A percentile compares a stretch with the other conserved stretches of the same genome.
Evolutionary conservation across 1,284 basidiomycete genomes (phyloP).

Genomic region (Afroboletus lepidellus): DNA sequence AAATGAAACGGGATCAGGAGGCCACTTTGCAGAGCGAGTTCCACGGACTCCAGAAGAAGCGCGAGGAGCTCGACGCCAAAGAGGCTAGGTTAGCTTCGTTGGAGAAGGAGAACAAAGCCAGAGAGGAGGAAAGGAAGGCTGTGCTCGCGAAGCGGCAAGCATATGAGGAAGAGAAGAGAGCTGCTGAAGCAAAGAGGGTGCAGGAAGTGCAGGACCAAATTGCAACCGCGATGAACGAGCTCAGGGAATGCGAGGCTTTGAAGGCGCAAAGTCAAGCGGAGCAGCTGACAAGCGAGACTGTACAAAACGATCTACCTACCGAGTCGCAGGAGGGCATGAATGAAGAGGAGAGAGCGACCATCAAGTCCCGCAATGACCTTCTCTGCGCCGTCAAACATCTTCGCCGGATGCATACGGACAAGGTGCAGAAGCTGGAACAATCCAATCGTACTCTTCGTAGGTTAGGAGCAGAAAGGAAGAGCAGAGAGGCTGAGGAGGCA

Average conservation of each 20-base stretch:
- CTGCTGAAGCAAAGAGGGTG: slow-evolving; percentile 16
- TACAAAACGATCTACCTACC: slow-evolving; percentile 9
- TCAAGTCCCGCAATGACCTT: slow-evolving; percentile 15
- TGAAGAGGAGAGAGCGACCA: slow-evolving; percentile 18
- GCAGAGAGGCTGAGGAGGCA: slow-evolving; percentile 16
- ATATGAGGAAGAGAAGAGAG: slow-evolving; percentile 26
- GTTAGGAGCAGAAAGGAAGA: slow-evolving; percentile 22
- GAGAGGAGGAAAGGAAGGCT: slow-evolving; percentile 25
- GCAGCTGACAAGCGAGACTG: not conserved
- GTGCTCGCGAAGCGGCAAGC: slow-evolving; percentile 22
- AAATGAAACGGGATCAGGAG: slow-evolving; percentile 11
- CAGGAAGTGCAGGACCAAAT: slow-evolving; percentile 23
- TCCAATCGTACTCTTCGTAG: slow-evolving; percentile 16
- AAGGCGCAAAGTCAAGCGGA: slow-evolving; percentile 4
- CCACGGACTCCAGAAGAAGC: slow-evolving; percentile 15
- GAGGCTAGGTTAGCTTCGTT: slow-evolving; percentile 18
- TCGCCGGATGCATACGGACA: slow-evolving; percentile 20
- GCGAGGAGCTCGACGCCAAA: slow-evolving; percentile 22
- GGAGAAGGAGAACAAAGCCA: slow-evolving; percentile 27
- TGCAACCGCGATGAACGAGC: slow-evolving; percentile 19
- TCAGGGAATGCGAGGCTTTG: slow-evolving; percentile 12
- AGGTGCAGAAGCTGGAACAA: slow-evolving; percentile 16
- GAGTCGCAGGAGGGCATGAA: slow-evolving; percentile 24
- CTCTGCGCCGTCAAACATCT: slow-evolving; percentile 16
- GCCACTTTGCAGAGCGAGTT: slow-evolving; percentile 6